Evolutionary conservation across 768 basidiomycete species (phyloP).

Genomic region (Punctularia strigosozonata): DNA sequence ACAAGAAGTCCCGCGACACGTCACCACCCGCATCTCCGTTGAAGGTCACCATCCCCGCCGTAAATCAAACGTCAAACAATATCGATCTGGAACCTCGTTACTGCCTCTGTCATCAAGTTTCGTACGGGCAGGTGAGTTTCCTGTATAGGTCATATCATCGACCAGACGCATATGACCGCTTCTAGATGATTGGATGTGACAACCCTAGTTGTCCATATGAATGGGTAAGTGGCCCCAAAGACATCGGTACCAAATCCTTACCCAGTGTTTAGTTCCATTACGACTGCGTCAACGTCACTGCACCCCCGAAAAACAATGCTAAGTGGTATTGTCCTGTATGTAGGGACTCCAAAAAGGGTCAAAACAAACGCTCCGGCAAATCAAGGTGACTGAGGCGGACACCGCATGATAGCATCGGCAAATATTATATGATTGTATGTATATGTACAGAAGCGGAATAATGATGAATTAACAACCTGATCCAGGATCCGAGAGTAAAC

Average conservation of each 20-base stretch:
- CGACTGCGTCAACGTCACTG: slow-evolving; percentile 47
- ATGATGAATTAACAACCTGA: too few relatives aligned
- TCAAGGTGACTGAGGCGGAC: too few relatives aligned
- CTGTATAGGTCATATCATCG: neutral
- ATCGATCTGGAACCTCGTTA: slow-evolving; percentile 45
- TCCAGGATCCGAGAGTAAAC: too few relatives aligned
- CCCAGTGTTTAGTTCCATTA: slow-evolving; percentile 52
- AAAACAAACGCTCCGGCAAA: slow-evolving; percentile 14
- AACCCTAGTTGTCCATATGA: slow-evolving; percentile 54
- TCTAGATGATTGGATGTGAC: slow-evolving; percentile 84
- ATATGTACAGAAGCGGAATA: too few relatives aligned
- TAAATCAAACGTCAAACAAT: too few relatives aligned
- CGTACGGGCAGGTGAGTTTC: slow-evolving; percentile 61
- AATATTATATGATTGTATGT: too few relatives aligned
- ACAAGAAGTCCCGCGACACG: slow-evolving; percentile 14
- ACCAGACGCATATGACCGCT: slow-evolving; percentile 1
- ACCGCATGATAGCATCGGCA: too few relatives aligned
- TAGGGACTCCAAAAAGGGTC: slow-evolving; percentile 17
- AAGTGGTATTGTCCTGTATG: slow-evolving; percentile 72
- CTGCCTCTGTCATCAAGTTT: slow-evolving; percentile 73
- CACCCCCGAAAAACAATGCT: slow-evolving; percentile 42
- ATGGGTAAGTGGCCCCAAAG: slow-evolving; percentile 52
- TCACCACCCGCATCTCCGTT: slow-evolving; percentile 12
- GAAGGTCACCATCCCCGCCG: slow-evolving; percentile 27
- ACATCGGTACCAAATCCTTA: slow-evolving; percentile 1